Conservation (phyloP, 169 alveolate genomes). For the Plasmodium gaboni region DNA sequence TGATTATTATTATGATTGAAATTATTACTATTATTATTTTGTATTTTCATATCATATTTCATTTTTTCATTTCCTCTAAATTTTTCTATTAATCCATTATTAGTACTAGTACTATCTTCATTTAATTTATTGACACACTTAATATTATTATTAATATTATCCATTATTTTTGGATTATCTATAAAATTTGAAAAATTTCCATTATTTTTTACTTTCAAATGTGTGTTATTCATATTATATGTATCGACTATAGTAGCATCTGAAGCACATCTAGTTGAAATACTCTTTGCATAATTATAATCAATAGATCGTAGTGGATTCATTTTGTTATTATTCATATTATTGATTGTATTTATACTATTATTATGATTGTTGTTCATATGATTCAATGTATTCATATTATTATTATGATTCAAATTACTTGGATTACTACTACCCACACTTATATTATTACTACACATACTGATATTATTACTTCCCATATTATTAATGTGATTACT, state of each 20-base stretch:
- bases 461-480: background rate
- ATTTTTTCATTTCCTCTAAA: constrained; percentile 21
- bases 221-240: constrained; percentile 20
- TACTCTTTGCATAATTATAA: constrained; percentile 17
- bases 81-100: constrained; percentile 10
- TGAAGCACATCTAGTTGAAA: constrained; percentile 31
- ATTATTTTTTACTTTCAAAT: constrained; percentile 1
- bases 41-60: constrained; percentile 21
- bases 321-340: background rate
- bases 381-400: background rate
- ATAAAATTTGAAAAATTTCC: constrained; percentile 8
- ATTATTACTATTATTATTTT: background rate
- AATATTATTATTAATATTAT: constrained; percentile 2
- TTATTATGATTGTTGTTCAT: background rate
- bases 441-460: background rate
- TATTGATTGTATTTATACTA: background rate
- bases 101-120: background rate
- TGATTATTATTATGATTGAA: too few species aligned
- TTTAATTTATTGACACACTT: background rate
- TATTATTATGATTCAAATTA: too few species aligned
- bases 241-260: constrained; percentile 42
- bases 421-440: background rate
- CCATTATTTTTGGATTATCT: constrained; percentile 6
- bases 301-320: background rate
- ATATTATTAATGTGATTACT: background rate